Base-by-base conservation (phyloP, 495 filamentous ascomycete genomes). In the Aspergillus conjunctus region DNA sequence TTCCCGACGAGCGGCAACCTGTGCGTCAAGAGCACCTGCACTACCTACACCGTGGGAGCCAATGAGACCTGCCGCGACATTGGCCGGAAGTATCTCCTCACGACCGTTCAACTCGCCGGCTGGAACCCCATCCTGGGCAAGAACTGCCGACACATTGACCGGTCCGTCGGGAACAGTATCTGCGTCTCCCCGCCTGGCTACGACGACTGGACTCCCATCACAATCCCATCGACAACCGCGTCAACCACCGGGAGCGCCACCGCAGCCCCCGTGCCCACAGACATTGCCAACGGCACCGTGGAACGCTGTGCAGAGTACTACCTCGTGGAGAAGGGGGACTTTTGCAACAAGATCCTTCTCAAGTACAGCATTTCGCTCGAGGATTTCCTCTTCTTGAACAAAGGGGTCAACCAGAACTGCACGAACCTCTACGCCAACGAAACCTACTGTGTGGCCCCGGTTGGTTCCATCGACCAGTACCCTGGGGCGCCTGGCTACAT, bases 321-420 rank as follows among this genome's bases (percentile, higher is more conserved):
- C 33, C 6, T 21, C 18, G 55, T 58, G 22, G 44, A 58, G 10
- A 44, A 37, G 8, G 58, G 41, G 7, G 50, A 60, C 17, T 54
- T 54, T 32, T 60, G 58, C 41, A 48, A 51, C 26, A 54, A 34
- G 22, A 26, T 60, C n/a, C 30, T 52, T 18, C 50, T 60, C 21
- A 60, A 60, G 37, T 60, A 46, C 43, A 30, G 37, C 17, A 60
- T 60, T 21, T 54, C 50, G 11, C 51, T 60, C 1, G 26, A 46
- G 12, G 51, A 60, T 26, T 60, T 60, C 43, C 41, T 52, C 21
- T 54, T 60, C 41, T 41, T 60, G 14, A 60, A 60, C 41, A 15
- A 39, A 9, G 46, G 37, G 4, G 22, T 60, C 2, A 54, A 60
- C 58, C 9, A 26, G 21, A 54, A 48, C 33, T 60, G 58, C 31